Conservation (phyloP, 2,329 filamentous ascomycete genomes). For the Phaeomoniella chlamydospora region DNA sequence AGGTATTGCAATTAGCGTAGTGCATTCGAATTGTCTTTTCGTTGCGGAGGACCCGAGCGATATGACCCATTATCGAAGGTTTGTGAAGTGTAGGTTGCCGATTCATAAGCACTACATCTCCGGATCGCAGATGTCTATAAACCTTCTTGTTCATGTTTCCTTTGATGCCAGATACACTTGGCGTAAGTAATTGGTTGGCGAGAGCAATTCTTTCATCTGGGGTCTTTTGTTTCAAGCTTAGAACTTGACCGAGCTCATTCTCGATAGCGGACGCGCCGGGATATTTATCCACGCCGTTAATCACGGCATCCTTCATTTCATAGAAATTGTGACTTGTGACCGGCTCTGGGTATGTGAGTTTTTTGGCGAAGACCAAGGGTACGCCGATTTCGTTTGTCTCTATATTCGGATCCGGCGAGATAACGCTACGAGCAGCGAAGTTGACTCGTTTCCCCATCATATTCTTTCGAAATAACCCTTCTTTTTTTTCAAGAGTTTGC, state of each 20-base stretch:
- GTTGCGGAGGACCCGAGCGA: constrained; percentile 77
- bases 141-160: constrained; percentile 88
- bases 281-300: constrained; percentile 88
- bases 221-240: constrained; percentile 76
- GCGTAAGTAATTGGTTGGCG: constrained; percentile 83
- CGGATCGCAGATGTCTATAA: constrained; percentile 86
- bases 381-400: constrained; percentile 98
- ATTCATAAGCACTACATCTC: constrained; percentile 97
- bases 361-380: constrained; percentile 92
- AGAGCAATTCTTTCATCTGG: constrained; percentile 76
- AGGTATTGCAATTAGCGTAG: constrained; percentile 98
- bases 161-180: constrained; percentile 58
- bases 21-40: constrained; percentile 99
- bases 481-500: constrained; percentile 95
- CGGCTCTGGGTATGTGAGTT: constrained; percentile 90
- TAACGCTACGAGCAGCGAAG: constrained; percentile 92
- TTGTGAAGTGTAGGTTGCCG: constrained; percentile 96
- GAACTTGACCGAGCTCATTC: constrained; percentile 84
- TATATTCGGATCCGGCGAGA: constrained; percentile 95
- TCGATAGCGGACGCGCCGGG: constrained; percentile 90
- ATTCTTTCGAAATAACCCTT: constrained; percentile 94
- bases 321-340: constrained; percentile 96
- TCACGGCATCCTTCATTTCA: constrained; percentile 87
- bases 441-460: constrained; percentile 99
- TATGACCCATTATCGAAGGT: constrained; percentile 96